These are phyloP conservation scores for Kregervanrija pseudodelftensis DNA, from an alignment of 805 yeast genomes.

Conservation along the genomic window DNA sequence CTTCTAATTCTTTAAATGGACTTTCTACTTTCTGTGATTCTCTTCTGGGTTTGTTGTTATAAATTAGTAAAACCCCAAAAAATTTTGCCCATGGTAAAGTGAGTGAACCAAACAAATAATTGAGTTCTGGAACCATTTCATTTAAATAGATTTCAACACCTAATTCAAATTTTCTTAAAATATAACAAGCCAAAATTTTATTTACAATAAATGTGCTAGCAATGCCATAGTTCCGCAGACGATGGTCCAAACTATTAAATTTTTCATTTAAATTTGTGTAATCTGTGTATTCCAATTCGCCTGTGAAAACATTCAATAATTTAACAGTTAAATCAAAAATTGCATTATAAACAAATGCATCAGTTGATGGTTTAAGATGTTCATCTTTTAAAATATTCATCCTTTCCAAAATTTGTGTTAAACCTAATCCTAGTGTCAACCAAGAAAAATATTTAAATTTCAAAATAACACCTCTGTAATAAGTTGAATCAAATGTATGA, in stretches of 20 bases:
- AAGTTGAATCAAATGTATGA: not conserved
- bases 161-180: slow-evolving; percentile 7
- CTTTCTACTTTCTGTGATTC: slow-evolving; percentile 1
- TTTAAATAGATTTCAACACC: slow-evolving; percentile 5
- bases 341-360: not conserved
- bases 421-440: slow-evolving; percentile 10
- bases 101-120: slow-evolving; percentile 1
- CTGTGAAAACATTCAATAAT: slow-evolving; percentile 4
- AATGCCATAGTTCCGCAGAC: not conserved
- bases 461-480: slow-evolving; percentile 3
- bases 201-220: not conserved
- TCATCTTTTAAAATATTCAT: slow-evolving; percentile 1
- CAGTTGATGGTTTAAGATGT: not conserved
- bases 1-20: slow-evolving; percentile 11
- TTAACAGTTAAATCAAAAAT: slow-evolving; percentile 1
- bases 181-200: slow-evolving; percentile 3
- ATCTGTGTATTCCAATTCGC: slow-evolving; percentile 2
- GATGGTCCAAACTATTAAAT: not conserved
- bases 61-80: slow-evolving; percentile 10
- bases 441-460: slow-evolving; percentile 12
- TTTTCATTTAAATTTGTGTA: not conserved
- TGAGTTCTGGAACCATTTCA: slow-evolving; percentile 1
- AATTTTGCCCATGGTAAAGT: slow-evolving; percentile 9
- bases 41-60: slow-evolving; percentile 5
- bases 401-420: slow-evolving; percentile 6